Conservation (phyloP, 257 asterid genomes). For the Paraleonurus japonicus region DNA sequence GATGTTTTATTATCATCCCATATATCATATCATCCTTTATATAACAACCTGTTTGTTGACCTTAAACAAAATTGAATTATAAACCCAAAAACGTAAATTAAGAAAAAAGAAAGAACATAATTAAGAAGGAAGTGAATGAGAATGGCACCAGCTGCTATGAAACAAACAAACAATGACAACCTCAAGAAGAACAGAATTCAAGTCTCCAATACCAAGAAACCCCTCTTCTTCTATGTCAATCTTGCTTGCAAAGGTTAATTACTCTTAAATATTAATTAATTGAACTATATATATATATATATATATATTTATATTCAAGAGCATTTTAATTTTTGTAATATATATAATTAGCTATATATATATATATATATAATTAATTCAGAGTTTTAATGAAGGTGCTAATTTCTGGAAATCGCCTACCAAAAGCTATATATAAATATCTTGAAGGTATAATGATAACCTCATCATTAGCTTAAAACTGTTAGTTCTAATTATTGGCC, state of each 20-base stretch:
- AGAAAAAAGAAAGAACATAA: neutral
- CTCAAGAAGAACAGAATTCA: slow-evolving; percentile 35
- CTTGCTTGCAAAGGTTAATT: slow-evolving; percentile 33
- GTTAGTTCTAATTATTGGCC: neutral
- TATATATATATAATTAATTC: too few relatives aligned
- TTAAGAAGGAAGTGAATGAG: slow-evolving; percentile 17
- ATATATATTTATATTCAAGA: neutral
- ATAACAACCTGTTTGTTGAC: slow-evolving; percentile 12
- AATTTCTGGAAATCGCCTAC: neutral
- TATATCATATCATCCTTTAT: slow-evolving; percentile 8
- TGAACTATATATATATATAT: too few relatives aligned
- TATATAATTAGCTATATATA: neutral
- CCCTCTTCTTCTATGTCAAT: slow-evolving; percentile 38
- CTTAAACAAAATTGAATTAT: neutral
- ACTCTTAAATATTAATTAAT: neutral
- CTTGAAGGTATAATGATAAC: neutral
- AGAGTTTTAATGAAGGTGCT: neutral
- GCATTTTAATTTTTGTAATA: neutral
- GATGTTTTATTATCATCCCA: slow-evolving; percentile 20
- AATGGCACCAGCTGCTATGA: slow-evolving; percentile 33
- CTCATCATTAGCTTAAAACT: neutral
- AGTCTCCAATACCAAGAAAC: slow-evolving; percentile 37
- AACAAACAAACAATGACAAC: slow-evolving; percentile 23
- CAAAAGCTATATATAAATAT: neutral
- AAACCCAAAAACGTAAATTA: neutral